Conservation (phyloP, 306 rosid species). For the Prinsepia uniflora region DNA sequence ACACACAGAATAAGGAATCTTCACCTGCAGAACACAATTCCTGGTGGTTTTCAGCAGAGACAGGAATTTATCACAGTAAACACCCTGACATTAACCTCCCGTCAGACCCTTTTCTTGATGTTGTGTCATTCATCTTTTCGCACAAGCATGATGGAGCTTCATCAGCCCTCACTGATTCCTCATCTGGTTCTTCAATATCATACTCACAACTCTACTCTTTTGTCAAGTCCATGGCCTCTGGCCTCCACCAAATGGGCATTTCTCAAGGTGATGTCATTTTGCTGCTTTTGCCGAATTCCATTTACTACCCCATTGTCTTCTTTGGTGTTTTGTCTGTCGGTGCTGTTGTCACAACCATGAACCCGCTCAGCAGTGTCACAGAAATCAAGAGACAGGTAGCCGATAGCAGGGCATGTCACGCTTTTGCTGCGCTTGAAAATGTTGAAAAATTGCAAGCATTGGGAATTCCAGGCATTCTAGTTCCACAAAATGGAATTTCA, state of each 20-base stretch:
- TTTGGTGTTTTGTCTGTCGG: slow-evolving; percentile 54
- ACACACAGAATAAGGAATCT: not conserved
- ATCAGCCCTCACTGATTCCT: slow-evolving; percentile 67
- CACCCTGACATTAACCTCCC: slow-evolving; percentile 47
- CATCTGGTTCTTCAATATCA: slow-evolving; percentile 55
- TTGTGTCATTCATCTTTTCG: slow-evolving; percentile 65
- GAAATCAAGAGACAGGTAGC: slow-evolving; percentile 53
- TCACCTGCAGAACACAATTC: slow-evolving; percentile 20
- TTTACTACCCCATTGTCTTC: slow-evolving; percentile 62
- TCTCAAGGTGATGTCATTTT: slow-evolving; percentile 61
- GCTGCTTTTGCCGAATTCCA: slow-evolving; percentile 65
- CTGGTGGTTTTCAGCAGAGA: slow-evolving; percentile 56
- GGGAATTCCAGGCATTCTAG: slow-evolving; percentile 47
- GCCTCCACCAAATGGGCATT: slow-evolving; percentile 55
- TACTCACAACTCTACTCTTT: slow-evolving; percentile 50
- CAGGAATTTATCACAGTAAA: slow-evolving; percentile 58
- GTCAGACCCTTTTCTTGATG: slow-evolving; percentile 57
- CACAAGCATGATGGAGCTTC: slow-evolving; percentile 50
- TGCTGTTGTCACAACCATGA: slow-evolving; percentile 63
- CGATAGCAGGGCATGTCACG: slow-evolving; percentile 49
- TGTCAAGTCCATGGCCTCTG: slow-evolving; percentile 64
- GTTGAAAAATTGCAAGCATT: slow-evolving; percentile 35
- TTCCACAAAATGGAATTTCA: slow-evolving; percentile 45
- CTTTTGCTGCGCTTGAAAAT: slow-evolving; percentile 41
- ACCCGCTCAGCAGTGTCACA: slow-evolving; percentile 50